A percentile compares a stretch with the other conserved stretches of the same genome.
Evolutionary conservation across 257 asterid species (phyloP).

Genomic region (Penstemon barbatus): DNA sequence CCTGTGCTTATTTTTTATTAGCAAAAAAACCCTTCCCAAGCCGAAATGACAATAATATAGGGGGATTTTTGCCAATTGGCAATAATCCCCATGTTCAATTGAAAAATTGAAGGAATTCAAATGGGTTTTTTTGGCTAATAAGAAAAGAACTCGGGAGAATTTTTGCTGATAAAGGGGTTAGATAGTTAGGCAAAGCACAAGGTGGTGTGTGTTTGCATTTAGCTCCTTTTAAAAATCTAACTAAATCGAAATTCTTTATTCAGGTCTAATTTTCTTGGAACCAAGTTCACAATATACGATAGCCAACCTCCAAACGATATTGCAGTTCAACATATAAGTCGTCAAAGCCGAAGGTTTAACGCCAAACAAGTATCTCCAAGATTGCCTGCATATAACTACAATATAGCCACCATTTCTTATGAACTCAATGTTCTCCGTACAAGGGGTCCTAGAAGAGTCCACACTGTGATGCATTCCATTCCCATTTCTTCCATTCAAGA

Average conservation of each 20-base stretch:
- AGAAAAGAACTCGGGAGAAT: too few species aligned
- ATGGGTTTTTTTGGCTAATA: too few species aligned
- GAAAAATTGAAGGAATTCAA: too few species aligned
- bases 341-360: too few species aligned
- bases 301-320: conserved; percentile 62
- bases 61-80: too few species aligned
- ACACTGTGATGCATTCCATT: conserved; percentile 69
- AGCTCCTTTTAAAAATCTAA: too few species aligned
- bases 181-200: too few species aligned
- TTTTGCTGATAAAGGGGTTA: too few species aligned
- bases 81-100: too few species aligned
- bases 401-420: conserved; percentile 66
- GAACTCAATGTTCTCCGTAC: conserved; percentile 88
- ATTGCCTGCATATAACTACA: conserved; percentile 59
- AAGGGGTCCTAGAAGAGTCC: conserved; percentile 86
- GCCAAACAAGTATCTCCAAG: conserved; percentile 66
- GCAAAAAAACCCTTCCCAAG: too few species aligned
- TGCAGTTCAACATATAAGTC: conserved; percentile 3
- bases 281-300: conserved; percentile 81
- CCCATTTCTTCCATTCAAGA: conserved; percentile 43
- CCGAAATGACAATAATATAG: too few species aligned
- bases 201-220: too few species aligned
- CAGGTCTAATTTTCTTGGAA: conserved; percentile 88
- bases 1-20: neutral
- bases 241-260: neutral